These are phyloP conservation scores for Paecilomyces fulvus DNA, from an alignment of 2,329 filamentous ascomycete genomes.

Conservation along the genomic window DNA sequence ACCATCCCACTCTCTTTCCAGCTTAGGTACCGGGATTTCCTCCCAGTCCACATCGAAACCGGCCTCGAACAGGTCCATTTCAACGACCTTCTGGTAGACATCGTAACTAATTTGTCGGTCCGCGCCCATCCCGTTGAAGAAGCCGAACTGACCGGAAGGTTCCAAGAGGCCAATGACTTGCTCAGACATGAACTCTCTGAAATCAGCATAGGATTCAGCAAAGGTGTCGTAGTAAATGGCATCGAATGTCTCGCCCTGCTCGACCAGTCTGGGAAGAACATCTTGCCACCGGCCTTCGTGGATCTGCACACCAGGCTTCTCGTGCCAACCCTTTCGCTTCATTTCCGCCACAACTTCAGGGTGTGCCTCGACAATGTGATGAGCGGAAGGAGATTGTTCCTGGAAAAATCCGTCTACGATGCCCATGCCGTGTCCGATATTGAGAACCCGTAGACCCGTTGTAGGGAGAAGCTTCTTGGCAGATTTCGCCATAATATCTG, in stretches of 20 bases:
- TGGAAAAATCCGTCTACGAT: constrained; percentile 75
- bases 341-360: constrained; percentile 65
- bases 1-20: constrained; percentile 78
- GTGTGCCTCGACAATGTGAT: constrained; percentile 84
- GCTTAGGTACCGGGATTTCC: constrained; percentile 62
- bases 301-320: constrained; percentile 51
- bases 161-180: constrained; percentile 68
- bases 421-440: constrained; percentile 86
- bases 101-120: constrained; percentile 92
- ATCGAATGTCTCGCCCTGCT: constrained; percentile 64
- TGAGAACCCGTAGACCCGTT: constrained; percentile 62
- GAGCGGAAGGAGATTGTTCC: constrained; percentile 55
- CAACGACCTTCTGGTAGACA: constrained; percentile 85
- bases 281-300: constrained; percentile 76
- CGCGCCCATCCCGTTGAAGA: constrained; percentile 73
- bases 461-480: constrained; percentile 58
- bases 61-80: constrained; percentile 82
- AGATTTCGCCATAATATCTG: constrained; percentile 71
- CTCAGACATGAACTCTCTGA: constrained; percentile 82
- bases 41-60: constrained; percentile 86
- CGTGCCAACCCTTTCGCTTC: constrained; percentile 58
- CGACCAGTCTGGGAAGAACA: constrained; percentile 59
- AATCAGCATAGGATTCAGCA: constrained; percentile 81
- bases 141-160: constrained; percentile 48
- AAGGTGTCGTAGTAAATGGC: constrained; percentile 98